Evolutionary conservation across 225 moss, liverwort and hornwort genomes (phyloP), one percentile per base, ranked within the genome.

Genomic region (Antitrichia curtipendula): DNA sequence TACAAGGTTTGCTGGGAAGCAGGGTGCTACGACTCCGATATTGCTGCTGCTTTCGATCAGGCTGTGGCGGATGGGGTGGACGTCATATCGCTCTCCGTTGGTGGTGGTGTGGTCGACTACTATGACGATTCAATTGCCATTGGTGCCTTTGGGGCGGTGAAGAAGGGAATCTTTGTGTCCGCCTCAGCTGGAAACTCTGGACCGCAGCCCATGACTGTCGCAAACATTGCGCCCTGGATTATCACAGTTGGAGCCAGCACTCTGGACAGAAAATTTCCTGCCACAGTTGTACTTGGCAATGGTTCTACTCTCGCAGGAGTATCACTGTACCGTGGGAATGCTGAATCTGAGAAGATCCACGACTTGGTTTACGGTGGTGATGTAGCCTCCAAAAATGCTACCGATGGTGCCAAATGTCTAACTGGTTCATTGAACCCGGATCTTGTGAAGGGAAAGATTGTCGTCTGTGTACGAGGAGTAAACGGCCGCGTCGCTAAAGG

Each of bases 151-250:
- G 94, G 90, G 31, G 95, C 98, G 10, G 84, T 87, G 78, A 95
- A 92, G 93, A 93, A 91, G 77, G 95, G 96, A 2, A 87, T 98
- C 47, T 90, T 98, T 54, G 95, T 95, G 8, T 96, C 96, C 1
- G 94, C 92, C 89, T 96, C 98, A 16, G 96, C 94, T 74, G 96
- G 96, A 54, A 98, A 98, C 90, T 87, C 91, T 12, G 98, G 98
- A 17, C 98, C 98, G 9, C 31, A 20, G 10, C 80, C 84, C 7
- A 52, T 56, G 72, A 86, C 94, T 3, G 98, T 93, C 36, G 86
- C 94, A 31, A 98, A 98, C 31, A 87, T 96, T 29, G 98, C 98
- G 3, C 98, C 98, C 15, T 98, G 98, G 98, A 76, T 98, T 16
- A 89, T 87, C 45, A 98, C 96, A 16, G 98, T 98, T 11, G 98